These are phyloP conservation scores for Aschersonia sp. DNA, from an alignment of 2,329 filamentous ascomycete species.

Conservation along the genomic window DNA sequence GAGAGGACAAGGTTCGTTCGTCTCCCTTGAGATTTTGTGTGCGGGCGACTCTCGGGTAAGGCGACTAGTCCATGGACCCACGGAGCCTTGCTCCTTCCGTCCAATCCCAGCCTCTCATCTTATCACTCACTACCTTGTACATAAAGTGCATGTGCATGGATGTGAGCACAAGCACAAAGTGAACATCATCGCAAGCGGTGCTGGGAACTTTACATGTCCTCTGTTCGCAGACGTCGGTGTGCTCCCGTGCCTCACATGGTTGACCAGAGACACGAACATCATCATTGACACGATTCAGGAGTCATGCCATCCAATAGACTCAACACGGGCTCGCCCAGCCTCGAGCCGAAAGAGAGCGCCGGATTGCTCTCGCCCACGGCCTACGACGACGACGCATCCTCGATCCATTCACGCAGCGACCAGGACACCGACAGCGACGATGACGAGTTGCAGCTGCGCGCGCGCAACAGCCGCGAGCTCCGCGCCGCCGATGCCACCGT, in stretches of 20 bases:
- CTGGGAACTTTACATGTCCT: too few species aligned
- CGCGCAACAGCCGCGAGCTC: slow-evolving; percentile 55
- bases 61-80: too few species aligned
- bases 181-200: too few species aligned
- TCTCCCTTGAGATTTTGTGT: not conserved
- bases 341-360: slow-evolving; percentile 12
- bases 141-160: too few species aligned
- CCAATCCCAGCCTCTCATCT: not conserved
- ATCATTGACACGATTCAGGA: too few species aligned
- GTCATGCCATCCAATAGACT: slow-evolving; percentile 8
- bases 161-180: too few species aligned
- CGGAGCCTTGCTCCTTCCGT: not conserved
- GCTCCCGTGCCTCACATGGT: too few species aligned
- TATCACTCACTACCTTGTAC: too few species aligned
- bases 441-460: slow-evolving; percentile 50
- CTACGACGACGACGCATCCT: slow-evolving; percentile 57
- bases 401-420: slow-evolving; percentile 51
- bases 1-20: not conserved
- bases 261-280: too few species aligned
- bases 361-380: slow-evolving; percentile 47
- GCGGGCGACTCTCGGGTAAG: too few species aligned
- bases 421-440: slow-evolving; percentile 68
- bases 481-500: slow-evolving; percentile 56
- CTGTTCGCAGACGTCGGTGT: too few species aligned
- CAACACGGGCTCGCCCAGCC: slow-evolving; percentile 5